Evolutionary conservation across 176 grass and related monocot genomes (phyloP).

Genomic region (Miscanthus lutarioriparius): DNA sequence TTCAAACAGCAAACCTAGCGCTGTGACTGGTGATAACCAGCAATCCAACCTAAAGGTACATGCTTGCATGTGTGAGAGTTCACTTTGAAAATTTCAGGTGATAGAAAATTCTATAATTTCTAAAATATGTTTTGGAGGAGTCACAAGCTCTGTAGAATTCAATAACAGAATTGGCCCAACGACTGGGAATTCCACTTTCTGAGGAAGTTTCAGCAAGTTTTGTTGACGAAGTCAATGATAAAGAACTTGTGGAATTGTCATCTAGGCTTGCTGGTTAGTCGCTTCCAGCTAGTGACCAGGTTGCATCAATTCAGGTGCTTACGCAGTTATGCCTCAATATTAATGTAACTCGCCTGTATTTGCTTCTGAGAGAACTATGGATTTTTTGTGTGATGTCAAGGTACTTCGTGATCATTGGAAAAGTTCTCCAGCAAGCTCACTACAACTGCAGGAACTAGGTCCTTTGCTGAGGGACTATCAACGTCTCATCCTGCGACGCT

Average conservation of each 20-base stretch:
- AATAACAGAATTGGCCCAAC: conserved; percentile 63
- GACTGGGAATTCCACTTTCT: conserved; percentile 73
- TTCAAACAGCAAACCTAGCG: conserved; percentile 48
- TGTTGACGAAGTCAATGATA: conserved; percentile 74
- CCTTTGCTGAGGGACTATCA: conserved; percentile 88
- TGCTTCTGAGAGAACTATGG: background rate
- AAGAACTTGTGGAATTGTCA: conserved; percentile 75
- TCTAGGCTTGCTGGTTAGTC: conserved; percentile 65
- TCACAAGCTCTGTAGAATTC: conserved; percentile 34
- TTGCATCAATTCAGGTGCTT: conserved; percentile 68
- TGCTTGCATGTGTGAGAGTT: background rate
- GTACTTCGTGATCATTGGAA: conserved; percentile 81
- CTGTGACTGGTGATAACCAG: conserved; percentile 40
- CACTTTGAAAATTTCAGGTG: background rate
- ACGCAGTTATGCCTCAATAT: conserved; percentile 22
- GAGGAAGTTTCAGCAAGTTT: conserved; percentile 56
- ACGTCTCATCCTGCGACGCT: conserved; percentile 53
- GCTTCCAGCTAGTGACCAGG: conserved; percentile 58
- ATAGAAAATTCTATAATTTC: conserved; percentile 2
- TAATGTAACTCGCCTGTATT: conserved; percentile 5
- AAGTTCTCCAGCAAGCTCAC: conserved; percentile 54
- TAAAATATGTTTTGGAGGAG: conserved; percentile 31
- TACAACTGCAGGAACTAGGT: conserved; percentile 76
- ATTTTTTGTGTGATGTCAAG: conserved; percentile 39
- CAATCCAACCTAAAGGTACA: conserved; percentile 56